Conservation (phyloP, 129 eudicot species). For the Arctium minus region DNA sequence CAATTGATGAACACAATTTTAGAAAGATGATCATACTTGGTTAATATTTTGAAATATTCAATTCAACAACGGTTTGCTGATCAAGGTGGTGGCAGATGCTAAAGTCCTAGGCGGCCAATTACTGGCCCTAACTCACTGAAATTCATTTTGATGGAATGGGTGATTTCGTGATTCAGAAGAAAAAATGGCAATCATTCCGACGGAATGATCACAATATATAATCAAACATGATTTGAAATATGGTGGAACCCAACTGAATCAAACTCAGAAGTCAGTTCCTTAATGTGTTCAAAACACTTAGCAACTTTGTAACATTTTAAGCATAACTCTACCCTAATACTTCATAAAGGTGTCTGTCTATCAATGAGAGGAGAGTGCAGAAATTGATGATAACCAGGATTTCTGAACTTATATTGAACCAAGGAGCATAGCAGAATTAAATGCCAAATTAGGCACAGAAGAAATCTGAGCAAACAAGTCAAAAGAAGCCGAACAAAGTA, state of each 20-base stretch:
- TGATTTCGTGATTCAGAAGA: too few species aligned
- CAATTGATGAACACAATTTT: not conserved
- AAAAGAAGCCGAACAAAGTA: not conserved
- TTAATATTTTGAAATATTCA: not conserved
- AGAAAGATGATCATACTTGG: not conserved
- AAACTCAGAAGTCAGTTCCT: not conserved
- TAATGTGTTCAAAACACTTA: not conserved
- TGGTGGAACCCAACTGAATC: not conserved
- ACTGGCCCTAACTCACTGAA: too few species aligned
- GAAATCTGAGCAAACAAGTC: constrained; percentile 3
- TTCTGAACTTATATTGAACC: not conserved
- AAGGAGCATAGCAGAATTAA: not conserved
- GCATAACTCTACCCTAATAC: not conserved
- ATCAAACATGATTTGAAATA: too few species aligned
- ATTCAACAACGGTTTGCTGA: not conserved
- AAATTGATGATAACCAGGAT: not conserved
- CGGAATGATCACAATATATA: too few species aligned
- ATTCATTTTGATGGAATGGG: too few species aligned
- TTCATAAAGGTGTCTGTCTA: not conserved
- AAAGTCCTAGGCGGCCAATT: too few species aligned
- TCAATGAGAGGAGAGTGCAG: not conserved
- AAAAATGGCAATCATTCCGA: too few species aligned
- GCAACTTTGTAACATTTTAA: not conserved
- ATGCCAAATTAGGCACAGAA: not conserved
- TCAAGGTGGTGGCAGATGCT: too few species aligned